Evolutionary conservation across 768 basidiomycete genomes (phyloP).

Genomic region (Antrodiella citrinella): DNA sequence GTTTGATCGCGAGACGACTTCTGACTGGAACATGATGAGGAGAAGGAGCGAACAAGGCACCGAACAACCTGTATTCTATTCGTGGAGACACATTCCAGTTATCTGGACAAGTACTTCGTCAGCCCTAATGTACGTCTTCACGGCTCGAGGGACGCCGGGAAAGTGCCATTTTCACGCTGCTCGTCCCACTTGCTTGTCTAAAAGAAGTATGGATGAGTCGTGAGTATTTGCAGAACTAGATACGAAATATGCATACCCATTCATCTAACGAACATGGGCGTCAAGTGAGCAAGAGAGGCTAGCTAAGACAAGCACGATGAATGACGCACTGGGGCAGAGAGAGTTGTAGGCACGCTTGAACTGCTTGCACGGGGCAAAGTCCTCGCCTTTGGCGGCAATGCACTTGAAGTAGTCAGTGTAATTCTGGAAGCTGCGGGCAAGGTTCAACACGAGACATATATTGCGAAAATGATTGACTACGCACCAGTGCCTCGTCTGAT

Average conservation of each 20-base stretch:
- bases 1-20: not conserved
- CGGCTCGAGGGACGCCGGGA: constrained; percentile 86
- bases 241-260: constrained; percentile 80
- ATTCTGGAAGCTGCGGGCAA: constrained; percentile 72
- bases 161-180: constrained; percentile 86
- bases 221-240: not conserved
- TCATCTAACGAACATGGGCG: constrained; percentile 48
- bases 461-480: constrained; percentile 19
- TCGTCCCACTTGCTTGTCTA: constrained; percentile 90
- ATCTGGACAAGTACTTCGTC: not conserved
- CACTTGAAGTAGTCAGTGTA: constrained; percentile 99
- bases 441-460: not conserved
- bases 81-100: not conserved
- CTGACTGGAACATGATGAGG: not conserved
- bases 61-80: not conserved
- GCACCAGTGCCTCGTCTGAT: constrained; percentile 96
- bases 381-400: constrained; percentile 93
- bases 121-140: constrained; percentile 21
- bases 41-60: not conserved
- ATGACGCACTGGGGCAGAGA: constrained; percentile 90
- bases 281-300: constrained; percentile 1
- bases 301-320: not conserved
- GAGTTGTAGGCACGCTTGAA: constrained; percentile 96
- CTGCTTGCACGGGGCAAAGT: constrained; percentile 97
- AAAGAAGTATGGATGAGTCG: not conserved